Conservation (phyloP, 768 basidiomycete genomes). For the Rhodotorula babjevae region DNA sequence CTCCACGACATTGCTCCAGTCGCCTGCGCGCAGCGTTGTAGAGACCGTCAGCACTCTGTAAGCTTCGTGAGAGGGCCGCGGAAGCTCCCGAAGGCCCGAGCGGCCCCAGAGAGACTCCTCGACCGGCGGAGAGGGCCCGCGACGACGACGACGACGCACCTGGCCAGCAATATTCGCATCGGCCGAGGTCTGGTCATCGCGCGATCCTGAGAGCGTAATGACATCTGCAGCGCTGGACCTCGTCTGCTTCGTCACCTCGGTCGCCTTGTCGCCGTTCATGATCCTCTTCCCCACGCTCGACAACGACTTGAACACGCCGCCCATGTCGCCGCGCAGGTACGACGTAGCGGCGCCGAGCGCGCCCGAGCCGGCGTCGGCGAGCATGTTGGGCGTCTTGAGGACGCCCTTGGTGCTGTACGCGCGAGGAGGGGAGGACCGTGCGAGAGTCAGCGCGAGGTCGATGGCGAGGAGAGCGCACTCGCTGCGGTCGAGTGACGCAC, state of each 20-base stretch:
- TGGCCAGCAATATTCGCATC: no score
- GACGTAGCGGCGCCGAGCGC: conserved; percentile 70
- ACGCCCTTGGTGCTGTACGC: conserved; percentile 43
- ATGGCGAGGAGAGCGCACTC: no score
- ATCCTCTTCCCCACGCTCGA: conserved; percentile 70
- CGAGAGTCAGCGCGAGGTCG: no score
- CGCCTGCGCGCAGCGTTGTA: conserved; percentile 34
- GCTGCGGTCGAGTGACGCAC: no score
- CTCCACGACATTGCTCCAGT: conserved; percentile 54
- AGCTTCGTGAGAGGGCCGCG: no score
- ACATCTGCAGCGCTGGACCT: conserved; percentile 80
- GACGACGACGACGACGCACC: no score
- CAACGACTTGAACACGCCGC: conserved; percentile 69
- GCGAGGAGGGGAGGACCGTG: no score
- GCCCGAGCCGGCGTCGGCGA: conserved; percentile 79
- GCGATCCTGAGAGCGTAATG: conserved; percentile 51
- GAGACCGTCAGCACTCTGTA: background rate
- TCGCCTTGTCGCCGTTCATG: conserved; percentile 62
- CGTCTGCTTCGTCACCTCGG: conserved; percentile 55
- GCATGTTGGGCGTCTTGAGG: conserved; percentile 43
- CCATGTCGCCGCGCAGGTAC: conserved; percentile 72
- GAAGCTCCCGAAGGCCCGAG: background rate
- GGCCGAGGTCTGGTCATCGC: conserved; percentile 47
- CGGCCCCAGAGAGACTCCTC: no score
- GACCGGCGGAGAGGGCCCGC: no score